phyloP scores from a whole-genome alignment of 2,329 filamentous ascomycete species.

The Stachybotrys chlorohalonatus region DNA sequence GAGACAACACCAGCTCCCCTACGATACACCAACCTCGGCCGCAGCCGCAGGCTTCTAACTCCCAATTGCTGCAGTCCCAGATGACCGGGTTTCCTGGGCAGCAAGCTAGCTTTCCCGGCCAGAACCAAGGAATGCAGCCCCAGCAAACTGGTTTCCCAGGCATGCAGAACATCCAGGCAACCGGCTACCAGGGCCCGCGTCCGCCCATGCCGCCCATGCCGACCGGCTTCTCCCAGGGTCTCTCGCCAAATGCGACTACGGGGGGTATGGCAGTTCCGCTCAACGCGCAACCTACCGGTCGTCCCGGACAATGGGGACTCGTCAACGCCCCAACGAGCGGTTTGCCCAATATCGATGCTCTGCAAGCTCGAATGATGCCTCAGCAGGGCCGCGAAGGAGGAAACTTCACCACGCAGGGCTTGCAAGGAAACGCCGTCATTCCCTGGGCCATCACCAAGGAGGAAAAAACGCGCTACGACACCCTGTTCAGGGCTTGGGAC shows the following conservation, averaged over 20 bases:
- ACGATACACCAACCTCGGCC: slow-evolving; percentile 51
- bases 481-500: slow-evolving; percentile 94
- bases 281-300: slow-evolving; percentile 88
- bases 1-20: slow-evolving; percentile 34
- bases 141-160: slow-evolving; percentile 65
- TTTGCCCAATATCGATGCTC: slow-evolving; percentile 84
- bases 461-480: slow-evolving; percentile 94
- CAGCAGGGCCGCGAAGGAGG: slow-evolving; percentile 83
- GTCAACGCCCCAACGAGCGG: slow-evolving; percentile 88
- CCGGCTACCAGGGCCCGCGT: slow-evolving; percentile 76
- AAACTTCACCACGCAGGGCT: slow-evolving; percentile 72
- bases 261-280: slow-evolving; percentile 62
- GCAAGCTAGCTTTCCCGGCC: slow-evolving; percentile 48
- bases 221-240: slow-evolving; percentile 44
- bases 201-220: slow-evolving; percentile 81
- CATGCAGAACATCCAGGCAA: slow-evolving; percentile 59
- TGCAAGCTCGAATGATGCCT: slow-evolving; percentile 95
- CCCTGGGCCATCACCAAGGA: slow-evolving; percentile 99
- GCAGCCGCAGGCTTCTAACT: slow-evolving; percentile 65
- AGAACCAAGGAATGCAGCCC: slow-evolving; percentile 50
- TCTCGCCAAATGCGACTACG: slow-evolving; percentile 38
- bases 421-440: slow-evolving; percentile 89
- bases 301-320: slow-evolving; percentile 94
- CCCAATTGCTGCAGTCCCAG: slow-evolving; percentile 54
- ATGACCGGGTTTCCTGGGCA: slow-evolving; percentile 60